phyloP scores from a whole-genome alignment of 495 filamentous ascomycete genomes.

The Lasiosphaeria hispida region DNA sequence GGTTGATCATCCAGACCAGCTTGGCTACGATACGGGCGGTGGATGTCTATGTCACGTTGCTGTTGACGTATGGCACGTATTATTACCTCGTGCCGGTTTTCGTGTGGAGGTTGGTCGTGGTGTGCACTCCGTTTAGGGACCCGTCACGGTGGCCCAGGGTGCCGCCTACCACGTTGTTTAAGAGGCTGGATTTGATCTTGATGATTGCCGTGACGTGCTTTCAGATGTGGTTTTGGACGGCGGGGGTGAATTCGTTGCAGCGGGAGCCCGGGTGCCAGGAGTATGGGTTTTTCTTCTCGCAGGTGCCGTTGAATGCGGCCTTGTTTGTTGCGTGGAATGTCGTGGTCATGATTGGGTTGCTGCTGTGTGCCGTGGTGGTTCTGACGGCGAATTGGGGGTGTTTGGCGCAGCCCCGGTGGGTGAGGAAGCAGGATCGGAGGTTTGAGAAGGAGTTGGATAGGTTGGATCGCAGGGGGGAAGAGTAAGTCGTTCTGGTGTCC shows the following conservation, averaged over 20 bases:
- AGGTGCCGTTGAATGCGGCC: slow-evolving; percentile 10
- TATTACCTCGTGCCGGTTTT: slow-evolving; percentile 2
- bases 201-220: not conserved
- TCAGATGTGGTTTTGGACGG: slow-evolving; percentile 11
- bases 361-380: not conserved
- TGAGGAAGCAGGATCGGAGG: slow-evolving; percentile 1
- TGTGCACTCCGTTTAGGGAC: slow-evolving; percentile 15
- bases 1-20: not conserved
- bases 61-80: slow-evolving; percentile 20
- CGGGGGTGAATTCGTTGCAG: not conserved
- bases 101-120: not conserved
- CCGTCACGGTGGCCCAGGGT: slow-evolving; percentile 14
- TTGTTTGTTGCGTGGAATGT: slow-evolving; percentile 23
- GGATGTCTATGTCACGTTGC: slow-evolving; percentile 31
- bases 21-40: not conserved
- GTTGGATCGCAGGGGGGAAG: not conserved
- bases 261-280: not conserved
- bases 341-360: slow-evolving; percentile 11
- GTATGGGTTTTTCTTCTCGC: slow-evolving; percentile 21
- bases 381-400: slow-evolving; percentile 1
- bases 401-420: slow-evolving; percentile 7
- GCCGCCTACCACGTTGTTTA: not conserved
- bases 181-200: not conserved
- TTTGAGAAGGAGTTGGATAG: slow-evolving; percentile 6
- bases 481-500: not conserved